Percentiles rank a stretch among this genome's conserved stretches.
Evolutionary conservation across 1,139 yeast genomes (phyloP).

Genomic region (Meyerozyma carpophila): DNA sequence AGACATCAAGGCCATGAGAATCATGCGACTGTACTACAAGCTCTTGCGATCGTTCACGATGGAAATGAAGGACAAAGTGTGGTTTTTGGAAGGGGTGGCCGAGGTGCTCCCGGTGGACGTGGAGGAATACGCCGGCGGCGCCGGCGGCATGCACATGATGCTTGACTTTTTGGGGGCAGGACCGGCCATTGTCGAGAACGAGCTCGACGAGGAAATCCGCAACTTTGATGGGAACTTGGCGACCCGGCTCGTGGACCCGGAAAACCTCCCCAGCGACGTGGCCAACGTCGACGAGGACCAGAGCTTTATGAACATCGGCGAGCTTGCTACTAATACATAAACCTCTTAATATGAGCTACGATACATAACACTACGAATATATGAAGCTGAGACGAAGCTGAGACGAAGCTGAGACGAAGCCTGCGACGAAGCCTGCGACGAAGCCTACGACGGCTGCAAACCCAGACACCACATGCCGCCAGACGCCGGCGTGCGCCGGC

Average conservation of each 20-base stretch:
- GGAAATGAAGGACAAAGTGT: slow-evolving; percentile 82
- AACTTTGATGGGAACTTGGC: slow-evolving; percentile 40
- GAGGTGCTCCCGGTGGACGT: slow-evolving; percentile 81
- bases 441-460: too few species aligned
- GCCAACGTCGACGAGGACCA: slow-evolving; percentile 42
- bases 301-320: slow-evolving; percentile 29
- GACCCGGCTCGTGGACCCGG: slow-evolving; percentile 46
- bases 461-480: not conserved
- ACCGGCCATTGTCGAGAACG: slow-evolving; percentile 41
- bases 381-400: too few species aligned
- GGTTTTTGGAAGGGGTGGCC: slow-evolving; percentile 93
- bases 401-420: too few species aligned
- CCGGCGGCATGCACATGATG: slow-evolving; percentile 89
- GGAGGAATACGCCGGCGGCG: slow-evolving; percentile 77
- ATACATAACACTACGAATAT: too few species aligned
- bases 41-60: slow-evolving; percentile 74
- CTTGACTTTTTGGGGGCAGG: slow-evolving; percentile 80
- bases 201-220: slow-evolving; percentile 38
- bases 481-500: not conserved
- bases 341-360: not conserved
- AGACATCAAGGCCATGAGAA: slow-evolving; percentile 80
- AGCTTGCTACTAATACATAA: not conserved
- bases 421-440: too few species aligned
- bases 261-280: slow-evolving; percentile 53
- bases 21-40: slow-evolving; percentile 83